These are phyloP conservation scores for Cutaneotrichosporon sp. DNA, from an alignment of 1,284 basidiomycete species.

Conservation along the genomic window DNA sequence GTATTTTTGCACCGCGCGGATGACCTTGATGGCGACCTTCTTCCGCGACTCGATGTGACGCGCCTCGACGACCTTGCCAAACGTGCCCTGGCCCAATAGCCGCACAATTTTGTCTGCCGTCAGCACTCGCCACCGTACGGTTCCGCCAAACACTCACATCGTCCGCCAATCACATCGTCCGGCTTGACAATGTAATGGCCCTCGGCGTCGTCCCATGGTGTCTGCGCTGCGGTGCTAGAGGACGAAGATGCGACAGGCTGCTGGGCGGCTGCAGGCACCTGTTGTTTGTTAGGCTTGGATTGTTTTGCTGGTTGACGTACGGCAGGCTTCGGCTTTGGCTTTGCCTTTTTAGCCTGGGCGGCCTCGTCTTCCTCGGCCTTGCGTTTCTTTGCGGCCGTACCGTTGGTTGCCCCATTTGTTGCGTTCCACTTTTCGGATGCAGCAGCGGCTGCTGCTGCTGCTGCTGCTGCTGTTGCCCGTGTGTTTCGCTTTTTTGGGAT, in stretches of 20 bases:
- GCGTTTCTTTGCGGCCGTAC: constrained; percentile 35
- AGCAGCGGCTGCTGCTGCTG: constrained; percentile 33
- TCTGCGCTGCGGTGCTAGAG: constrained; percentile 41
- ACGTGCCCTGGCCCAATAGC: constrained; percentile 94
- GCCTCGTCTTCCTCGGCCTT: constrained; percentile 41
- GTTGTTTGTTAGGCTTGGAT: constrained; percentile 34
- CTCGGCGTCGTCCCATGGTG: constrained; percentile 84
- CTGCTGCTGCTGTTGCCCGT: constrained; percentile 42
- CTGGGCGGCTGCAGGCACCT: constrained; percentile 33
- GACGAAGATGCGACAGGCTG: constrained; percentile 10
- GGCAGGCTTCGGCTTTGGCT: constrained; percentile 37
- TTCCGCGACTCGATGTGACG: constrained; percentile 69
- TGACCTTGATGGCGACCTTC: constrained; percentile 97
- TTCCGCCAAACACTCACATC: constrained; percentile 61
- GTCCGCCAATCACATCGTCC: constrained; percentile 77
- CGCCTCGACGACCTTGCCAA: constrained; percentile 98
- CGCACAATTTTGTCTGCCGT: constrained; percentile 79
- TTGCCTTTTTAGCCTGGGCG: constrained; percentile 35
- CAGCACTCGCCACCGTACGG: constrained; percentile 11
- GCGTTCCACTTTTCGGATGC: constrained; percentile 20
- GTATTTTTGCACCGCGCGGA: constrained; percentile 93
- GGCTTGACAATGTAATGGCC: constrained; percentile 90
- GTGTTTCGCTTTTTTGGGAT: constrained; percentile 44
- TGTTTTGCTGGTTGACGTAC: constrained; percentile 23
- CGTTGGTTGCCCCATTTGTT: constrained; percentile 17